A percentile compares a stretch with the other conserved stretches of the same genome.
Evolutionary conservation across 2,329 filamentous ascomycete species (phyloP).

Genomic region (Aspergillus ibericus): DNA sequence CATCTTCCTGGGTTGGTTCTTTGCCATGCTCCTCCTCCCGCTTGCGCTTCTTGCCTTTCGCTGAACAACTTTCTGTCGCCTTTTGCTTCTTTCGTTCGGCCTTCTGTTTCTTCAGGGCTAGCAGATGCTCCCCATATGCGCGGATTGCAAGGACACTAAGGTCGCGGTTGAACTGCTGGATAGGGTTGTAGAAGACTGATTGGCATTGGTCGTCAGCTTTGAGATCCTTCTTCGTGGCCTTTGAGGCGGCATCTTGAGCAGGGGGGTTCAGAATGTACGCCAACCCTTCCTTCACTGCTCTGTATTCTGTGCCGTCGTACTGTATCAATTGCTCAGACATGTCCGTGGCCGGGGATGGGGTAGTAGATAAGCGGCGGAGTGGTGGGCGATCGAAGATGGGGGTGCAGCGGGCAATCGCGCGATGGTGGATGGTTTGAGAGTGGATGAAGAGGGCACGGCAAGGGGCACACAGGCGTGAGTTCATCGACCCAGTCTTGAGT

Average conservation of each 20-base stretch:
- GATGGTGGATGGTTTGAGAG: not conserved
- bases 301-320: constrained; percentile 56
- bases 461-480: not conserved
- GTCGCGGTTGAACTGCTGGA: constrained; percentile 98
- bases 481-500: constrained; percentile 1
- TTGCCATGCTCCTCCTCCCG: constrained; percentile 28
- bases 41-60: constrained; percentile 41
- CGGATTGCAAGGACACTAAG: constrained; percentile 90
- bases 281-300: constrained; percentile 65
- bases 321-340: constrained; percentile 28
- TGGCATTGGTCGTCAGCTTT: constrained; percentile 64
- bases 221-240: constrained; percentile 45
- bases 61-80: constrained; percentile 34
- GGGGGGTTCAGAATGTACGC: constrained; percentile 66
- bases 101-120: constrained; percentile 56
- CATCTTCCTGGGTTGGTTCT: constrained; percentile 22
- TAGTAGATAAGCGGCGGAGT: constrained; percentile 5
- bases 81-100: constrained; percentile 41
- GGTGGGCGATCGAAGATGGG: not conserved
- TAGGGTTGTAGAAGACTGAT: constrained; percentile 95
- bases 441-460: not conserved
- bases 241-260: constrained; percentile 43
- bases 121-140: constrained; percentile 72
- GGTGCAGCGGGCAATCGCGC: not conserved
- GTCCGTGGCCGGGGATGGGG: constrained; percentile 10